Evolutionary conservation across 2,329 filamentous ascomycete genomes (phyloP).

Genomic region (Claviceps sp.): DNA sequence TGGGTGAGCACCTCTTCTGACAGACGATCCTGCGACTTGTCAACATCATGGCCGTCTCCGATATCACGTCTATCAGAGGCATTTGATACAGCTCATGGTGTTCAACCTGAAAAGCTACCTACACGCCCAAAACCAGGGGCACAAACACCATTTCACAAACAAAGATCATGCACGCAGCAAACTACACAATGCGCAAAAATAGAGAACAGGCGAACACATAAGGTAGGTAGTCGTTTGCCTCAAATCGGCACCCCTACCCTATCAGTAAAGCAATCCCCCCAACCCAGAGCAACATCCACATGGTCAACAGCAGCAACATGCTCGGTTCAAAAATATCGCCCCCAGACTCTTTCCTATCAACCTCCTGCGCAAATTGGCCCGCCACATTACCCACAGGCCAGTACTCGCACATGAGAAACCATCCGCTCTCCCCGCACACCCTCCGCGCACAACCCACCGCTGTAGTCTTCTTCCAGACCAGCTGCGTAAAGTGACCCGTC

Average conservation of each 20-base stretch:
- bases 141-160: too few species aligned
- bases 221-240: too few species aligned
- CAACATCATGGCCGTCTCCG: too few species aligned
- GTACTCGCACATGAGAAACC: slow-evolving; percentile 60
- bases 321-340: not conserved
- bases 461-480: slow-evolving; percentile 17
- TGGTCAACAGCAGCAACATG: not conserved
- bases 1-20: too few species aligned
- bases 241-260: not conserved
- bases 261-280: not conserved
- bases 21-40: too few species aligned
- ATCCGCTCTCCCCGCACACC: slow-evolving; percentile 29
- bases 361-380: slow-evolving; percentile 32
- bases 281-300: not conserved
- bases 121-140: too few species aligned
- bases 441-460: slow-evolving; percentile 14
- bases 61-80: too few species aligned
- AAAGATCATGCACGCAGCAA: too few species aligned
- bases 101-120: too few species aligned
- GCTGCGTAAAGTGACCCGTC: slow-evolving; percentile 17
- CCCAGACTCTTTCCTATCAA: slow-evolving; percentile 5
- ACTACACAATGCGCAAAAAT: too few species aligned
- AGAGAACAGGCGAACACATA: too few species aligned
- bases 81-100: too few species aligned
- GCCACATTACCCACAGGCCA: slow-evolving; percentile 52